phyloP scores from a whole-genome alignment of 805 yeast species.

The Soucietia sequanensis region DNA sequence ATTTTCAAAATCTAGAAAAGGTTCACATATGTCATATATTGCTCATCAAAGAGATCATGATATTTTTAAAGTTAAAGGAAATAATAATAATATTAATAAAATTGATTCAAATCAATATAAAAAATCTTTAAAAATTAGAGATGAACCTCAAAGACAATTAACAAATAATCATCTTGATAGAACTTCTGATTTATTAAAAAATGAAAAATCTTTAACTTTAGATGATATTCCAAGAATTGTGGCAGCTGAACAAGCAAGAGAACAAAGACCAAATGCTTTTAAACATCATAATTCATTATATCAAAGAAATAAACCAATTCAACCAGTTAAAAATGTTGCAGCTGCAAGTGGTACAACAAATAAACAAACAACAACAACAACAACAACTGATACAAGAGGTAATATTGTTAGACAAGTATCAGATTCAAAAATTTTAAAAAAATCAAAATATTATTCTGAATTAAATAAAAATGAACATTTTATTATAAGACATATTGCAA shows the following conservation, averaged over 20 bases:
- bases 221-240: conserved; percentile 97
- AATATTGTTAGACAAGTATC: neutral
- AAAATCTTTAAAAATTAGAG: conserved; percentile 29
- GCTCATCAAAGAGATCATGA: conserved; percentile 16
- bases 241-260: conserved; percentile 95
- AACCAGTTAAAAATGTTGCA: conserved; percentile 21
- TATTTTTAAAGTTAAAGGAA: conserved; percentile 8
- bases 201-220: conserved; percentile 81
- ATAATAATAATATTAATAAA: too few species aligned
- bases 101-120: conserved; percentile 26
- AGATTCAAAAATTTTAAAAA: conserved; percentile 3
- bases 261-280: conserved; percentile 88
- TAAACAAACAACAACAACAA: too few species aligned
- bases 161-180: conserved; percentile 48
- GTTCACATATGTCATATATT: conserved; percentile 29
- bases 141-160: conserved; percentile 36
- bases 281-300: conserved; percentile 64
- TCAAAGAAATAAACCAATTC: conserved; percentile 30
- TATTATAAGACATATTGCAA: conserved; percentile 58
- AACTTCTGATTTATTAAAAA: conserved; percentile 68
- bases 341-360: conserved; percentile 11
- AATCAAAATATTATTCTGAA: conserved; percentile 61
- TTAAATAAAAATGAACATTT: conserved; percentile 56
- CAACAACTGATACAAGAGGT: conserved; percentile 2
- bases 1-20: conserved; percentile 15